Evolutionary conservation across 2,329 filamentous ascomycete species (phyloP), one percentile per base, ranked within the genome.

Genomic region (Aspergillus tubingensis): DNA sequence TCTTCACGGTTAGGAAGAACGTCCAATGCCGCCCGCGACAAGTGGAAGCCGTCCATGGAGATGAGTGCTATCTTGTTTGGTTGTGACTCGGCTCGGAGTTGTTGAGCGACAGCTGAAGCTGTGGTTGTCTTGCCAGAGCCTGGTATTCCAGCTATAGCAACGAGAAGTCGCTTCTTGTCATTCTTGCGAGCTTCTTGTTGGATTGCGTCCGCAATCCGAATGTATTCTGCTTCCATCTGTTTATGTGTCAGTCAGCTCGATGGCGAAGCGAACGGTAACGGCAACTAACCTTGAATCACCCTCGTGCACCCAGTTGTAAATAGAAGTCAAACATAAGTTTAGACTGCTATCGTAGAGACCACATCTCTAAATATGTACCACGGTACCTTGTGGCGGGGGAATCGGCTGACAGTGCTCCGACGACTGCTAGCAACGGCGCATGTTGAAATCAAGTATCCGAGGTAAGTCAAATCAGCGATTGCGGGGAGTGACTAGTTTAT

Each of bases 1-100:
- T 76, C 71, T 39, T 65, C 65, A 3, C 68, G 60, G 41, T 77
- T 70, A 4, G 73, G 72, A 8, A 78, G 65, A 3, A 57, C 55
- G 49, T 76, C 71, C 7, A 78, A 63, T 15, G 61, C 61, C 17
- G 65, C 61, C 10, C 72, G 68, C 1, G 74, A 64, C 10, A 72
- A 64, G 60, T 78, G 76, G 55, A 77, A 78, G 13, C 76, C 76
- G 52, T 78, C 76, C 74, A 77, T 75, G 7, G 74, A 71, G 7
- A 77, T 62, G 1, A 71, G 62, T 1, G 66, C 61, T 0, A 72
- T 66, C 7, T 56, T 61, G 0, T 52, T 44, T 10, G 52, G 19
- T 1, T 27, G 23, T 0, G 57, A n/a, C 21, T 54, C 43, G 5
- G 57, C 25, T 38, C 74, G 74, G 5, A 76, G 54, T 3, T 64